Percentiles rank a stretch among this genome's conserved stretches.
phyloP scores from a whole-genome alignment of 2,329 filamentous ascomycete species.

The Aspergillus viridinutans region DNA sequence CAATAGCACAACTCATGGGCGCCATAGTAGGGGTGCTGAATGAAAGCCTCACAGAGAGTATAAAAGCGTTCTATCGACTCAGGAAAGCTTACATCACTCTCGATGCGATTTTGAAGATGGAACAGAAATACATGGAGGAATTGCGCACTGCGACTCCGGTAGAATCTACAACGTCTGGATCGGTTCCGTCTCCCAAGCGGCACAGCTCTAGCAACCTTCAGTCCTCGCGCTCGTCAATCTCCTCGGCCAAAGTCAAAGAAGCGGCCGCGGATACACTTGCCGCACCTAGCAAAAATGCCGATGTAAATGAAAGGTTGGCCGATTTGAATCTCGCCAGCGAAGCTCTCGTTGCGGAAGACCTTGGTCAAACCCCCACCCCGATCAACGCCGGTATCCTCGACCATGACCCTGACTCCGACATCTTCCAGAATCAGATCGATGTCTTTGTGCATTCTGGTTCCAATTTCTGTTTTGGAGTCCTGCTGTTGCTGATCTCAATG shows the following conservation, averaged over 20 bases:
- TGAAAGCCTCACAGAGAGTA: slow-evolving; percentile 84
- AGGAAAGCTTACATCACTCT: slow-evolving; percentile 82
- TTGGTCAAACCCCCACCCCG: slow-evolving; percentile 20
- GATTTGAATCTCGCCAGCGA: slow-evolving; percentile 20
- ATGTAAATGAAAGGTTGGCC: slow-evolving; percentile 19
- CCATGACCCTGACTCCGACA: slow-evolving; percentile 55
- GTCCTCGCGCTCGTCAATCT: slow-evolving; percentile 8
- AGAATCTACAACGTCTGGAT: background rate
- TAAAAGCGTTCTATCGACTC: slow-evolving; percentile 89
- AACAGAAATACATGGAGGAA: slow-evolving; percentile 55
- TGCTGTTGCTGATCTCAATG: slow-evolving; percentile 85
- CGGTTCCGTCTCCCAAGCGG: slow-evolving; percentile 8
- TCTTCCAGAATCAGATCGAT: slow-evolving; percentile 73
- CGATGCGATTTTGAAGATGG: slow-evolving; percentile 71
- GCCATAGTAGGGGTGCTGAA: slow-evolving; percentile 86
- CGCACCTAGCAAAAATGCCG: slow-evolving; percentile 11
- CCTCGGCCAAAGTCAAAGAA: slow-evolving; percentile 11
- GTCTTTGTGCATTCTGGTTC: slow-evolving; percentile 84
- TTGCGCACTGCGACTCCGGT: slow-evolving; percentile 7
- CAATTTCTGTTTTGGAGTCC: slow-evolving; percentile 83
- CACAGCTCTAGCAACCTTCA: slow-evolving; percentile 1
- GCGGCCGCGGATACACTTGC: slow-evolving; percentile 7
- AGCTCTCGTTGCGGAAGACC: slow-evolving; percentile 11
- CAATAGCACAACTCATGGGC: slow-evolving; percentile 82
- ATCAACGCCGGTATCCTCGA: slow-evolving; percentile 31